Evolutionary conservation across 1,284 basidiomycete genomes (phyloP), one percentile per base, ranked within the genome.

Genomic region (Puccinia polysora): DNA sequence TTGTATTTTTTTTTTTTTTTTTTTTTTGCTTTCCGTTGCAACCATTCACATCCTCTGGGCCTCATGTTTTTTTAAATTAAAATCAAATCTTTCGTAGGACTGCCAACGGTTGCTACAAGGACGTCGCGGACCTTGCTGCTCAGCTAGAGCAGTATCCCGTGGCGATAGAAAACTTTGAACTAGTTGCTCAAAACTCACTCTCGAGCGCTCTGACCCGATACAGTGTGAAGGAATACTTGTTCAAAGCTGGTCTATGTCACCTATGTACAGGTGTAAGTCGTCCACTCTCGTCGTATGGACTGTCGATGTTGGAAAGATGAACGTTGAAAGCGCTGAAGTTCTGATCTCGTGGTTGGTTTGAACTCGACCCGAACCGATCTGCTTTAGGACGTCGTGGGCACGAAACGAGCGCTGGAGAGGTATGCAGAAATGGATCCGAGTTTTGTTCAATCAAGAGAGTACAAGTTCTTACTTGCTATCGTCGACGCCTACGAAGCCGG

Each of bases 211-310:
- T 98, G 76, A 98, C 96, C n/a, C 92, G 92, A 81, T 98, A 97
- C 83, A 93, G 90, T 75, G 95, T 97, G 77, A 98, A 97, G 82
- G 95, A 98, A 78, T 97, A 96, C 80, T 97, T 92, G 88, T 84
- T 98, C 53, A 86, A 88, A 76, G 86, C 93, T 1, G 87, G 87
- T 38, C 82, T 98, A 30, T 98, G 95, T 79, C 90, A 90, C 47
- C 84, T 97, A 69, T 95, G 93, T 20, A 89, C 90, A 84, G 85
- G 85, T 74, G 93, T 94, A 81, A 77, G 86, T 82, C 0, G 12
- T 8, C 4, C 34, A 25, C 8, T 18, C 6, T 20, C 36, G 32
- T 56, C 23, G n/a, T n/a, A n/a, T n/a, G n/a, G n/a, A n/a, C n/a
- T 12, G 50, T 23, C 25, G 50, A 10, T 52, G 20, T 12, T 12